Evolutionary conservation across 352 stramenopile species (phyloP).

Genomic region (Phytophthora citrophthora): DNA sequence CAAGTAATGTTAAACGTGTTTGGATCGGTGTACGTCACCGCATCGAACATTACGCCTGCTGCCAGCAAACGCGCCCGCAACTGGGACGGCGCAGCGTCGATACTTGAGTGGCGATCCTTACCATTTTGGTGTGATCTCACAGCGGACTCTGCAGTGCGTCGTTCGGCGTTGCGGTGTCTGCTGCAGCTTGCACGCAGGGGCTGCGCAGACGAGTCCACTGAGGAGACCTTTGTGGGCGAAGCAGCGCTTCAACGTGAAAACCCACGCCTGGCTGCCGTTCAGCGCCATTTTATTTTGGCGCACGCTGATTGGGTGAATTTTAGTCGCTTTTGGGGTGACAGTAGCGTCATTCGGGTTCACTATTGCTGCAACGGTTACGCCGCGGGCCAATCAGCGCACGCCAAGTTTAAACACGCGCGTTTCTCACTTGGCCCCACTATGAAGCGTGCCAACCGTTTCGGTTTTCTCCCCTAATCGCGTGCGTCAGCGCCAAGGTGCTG

Average conservation of each 20-base stretch:
- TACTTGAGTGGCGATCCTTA: no score
- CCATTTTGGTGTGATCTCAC: no score
- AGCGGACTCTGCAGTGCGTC: no score
- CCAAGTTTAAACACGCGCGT: slow-evolving; percentile 22
- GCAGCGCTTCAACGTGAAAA: slow-evolving; percentile 19
- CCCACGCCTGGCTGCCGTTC: slow-evolving; percentile 13
- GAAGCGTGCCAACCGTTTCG: slow-evolving; percentile 17
- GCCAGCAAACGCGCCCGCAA: background rate
- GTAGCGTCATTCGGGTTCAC: slow-evolving; percentile 12
- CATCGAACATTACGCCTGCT: background rate
- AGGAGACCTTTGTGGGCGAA: background rate
- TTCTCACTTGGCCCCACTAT: slow-evolving; percentile 19
- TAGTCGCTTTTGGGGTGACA: background rate
- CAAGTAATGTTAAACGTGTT: slow-evolving; percentile 13
- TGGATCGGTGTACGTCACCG: slow-evolving; percentile 11
- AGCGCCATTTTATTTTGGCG: slow-evolving; percentile 30
- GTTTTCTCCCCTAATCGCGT: slow-evolving; percentile 18
- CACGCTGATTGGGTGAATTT: slow-evolving; percentile 25
- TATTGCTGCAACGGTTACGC: slow-evolving; percentile 15
- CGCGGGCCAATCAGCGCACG: slow-evolving; percentile 25
- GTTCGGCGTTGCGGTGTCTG: no score
- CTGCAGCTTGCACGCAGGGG: no score
- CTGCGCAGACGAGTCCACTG: background rate
- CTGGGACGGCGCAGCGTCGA: slow-evolving; percentile 5
- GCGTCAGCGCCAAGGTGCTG: slow-evolving; percentile 23